A percentile compares a stretch with the other conserved stretches of the same genome.
phyloP scores from a whole-genome alignment of 371 early-diverging fungal genomes.

The Mucor piriformis region DNA sequence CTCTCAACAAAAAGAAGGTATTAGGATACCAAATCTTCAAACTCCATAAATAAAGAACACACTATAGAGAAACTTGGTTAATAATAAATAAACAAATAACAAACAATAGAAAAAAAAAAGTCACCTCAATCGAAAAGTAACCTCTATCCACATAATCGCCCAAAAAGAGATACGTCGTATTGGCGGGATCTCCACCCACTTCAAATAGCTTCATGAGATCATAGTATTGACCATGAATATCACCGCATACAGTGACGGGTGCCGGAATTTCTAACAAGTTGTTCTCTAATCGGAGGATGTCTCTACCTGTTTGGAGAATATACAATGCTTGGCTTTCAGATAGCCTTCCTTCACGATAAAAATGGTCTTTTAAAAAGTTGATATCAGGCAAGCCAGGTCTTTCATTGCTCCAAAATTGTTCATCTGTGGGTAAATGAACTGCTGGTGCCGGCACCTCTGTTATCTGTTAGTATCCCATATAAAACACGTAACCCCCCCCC shows the following conservation, averaged over 20 bases:
- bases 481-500: not conserved
- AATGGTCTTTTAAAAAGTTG: constrained; percentile 85
- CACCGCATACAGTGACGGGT: constrained; percentile 87
- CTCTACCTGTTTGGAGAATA: constrained; percentile 81
- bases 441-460: constrained; percentile 56
- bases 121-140: constrained; percentile 85
- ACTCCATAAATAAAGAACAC: constrained; percentile 87
- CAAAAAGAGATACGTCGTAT: constrained; percentile 88
- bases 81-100: not conserved
- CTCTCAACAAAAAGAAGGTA: constrained; percentile 91
- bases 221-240: constrained; percentile 99
- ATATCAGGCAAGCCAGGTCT: constrained; percentile 80
- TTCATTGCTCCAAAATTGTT: constrained; percentile 62
- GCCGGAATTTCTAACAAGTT: constrained; percentile 88
- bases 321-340: constrained; percentile 89
- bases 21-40: constrained; percentile 94
- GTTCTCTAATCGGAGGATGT: constrained; percentile 76
- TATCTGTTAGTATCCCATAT: not conserved
- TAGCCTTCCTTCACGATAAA: constrained; percentile 89
- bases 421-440: constrained; percentile 50
- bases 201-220: constrained; percentile 99
- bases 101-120: not conserved
- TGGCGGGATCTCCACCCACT: constrained; percentile 93
- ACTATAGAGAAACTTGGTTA: constrained; percentile 49
- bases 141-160: constrained; percentile 99